A percentile compares a stretch with the other conserved stretches of the same genome.
These are phyloP conservation scores for Cladophialophora chaetospira DNA, from an alignment of 2,329 filamentous ascomycete genomes.

Conservation along the genomic window DNA sequence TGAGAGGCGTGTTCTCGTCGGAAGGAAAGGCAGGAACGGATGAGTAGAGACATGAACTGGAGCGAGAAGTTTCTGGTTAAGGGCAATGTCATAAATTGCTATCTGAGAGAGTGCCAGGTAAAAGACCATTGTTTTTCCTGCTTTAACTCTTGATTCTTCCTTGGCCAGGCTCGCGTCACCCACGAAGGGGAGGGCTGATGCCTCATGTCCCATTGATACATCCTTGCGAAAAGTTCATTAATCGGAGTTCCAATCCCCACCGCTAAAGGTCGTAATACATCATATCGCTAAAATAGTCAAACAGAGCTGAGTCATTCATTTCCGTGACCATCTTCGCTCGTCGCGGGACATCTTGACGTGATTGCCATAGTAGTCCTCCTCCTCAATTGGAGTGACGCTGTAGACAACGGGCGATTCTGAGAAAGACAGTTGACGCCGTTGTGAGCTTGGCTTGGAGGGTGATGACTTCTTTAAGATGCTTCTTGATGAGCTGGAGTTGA, in stretches of 20 bases:
- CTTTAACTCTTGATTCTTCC: conserved; percentile 8
- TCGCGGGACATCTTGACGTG: conserved; percentile 49
- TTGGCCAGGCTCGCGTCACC: neutral
- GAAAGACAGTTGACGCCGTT: conserved; percentile 47
- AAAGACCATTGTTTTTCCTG: conserved; percentile 2
- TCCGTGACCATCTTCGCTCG: conserved; percentile 48
- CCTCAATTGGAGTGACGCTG: conserved; percentile 52
- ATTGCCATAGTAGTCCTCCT: conserved; percentile 52
- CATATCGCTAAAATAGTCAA: conserved; percentile 11
- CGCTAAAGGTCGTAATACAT: conserved; percentile 7
- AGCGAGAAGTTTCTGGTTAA: neutral
- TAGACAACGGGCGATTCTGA: conserved; percentile 47
- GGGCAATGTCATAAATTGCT: conserved; percentile 11
- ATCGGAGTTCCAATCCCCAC: neutral
- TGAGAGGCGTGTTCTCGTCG: too few relatives aligned
- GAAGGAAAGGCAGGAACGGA: too few relatives aligned
- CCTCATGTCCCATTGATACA: conserved; percentile 3
- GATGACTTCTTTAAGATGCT: conserved; percentile 51
- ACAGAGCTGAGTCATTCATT: conserved; percentile 32
- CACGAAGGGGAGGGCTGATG: neutral
- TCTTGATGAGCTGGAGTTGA: conserved; percentile 48
- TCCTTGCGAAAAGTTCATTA: conserved; percentile 1
- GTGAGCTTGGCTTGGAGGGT: conserved; percentile 20
- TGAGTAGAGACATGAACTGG: neutral
- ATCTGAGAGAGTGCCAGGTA: conserved; percentile 9